A percentile compares a stretch with the other conserved stretches of the same genome.
Conservation (phyloP, 2,329 filamentous ascomycete genomes). For the Diaporthe eres region DNA sequence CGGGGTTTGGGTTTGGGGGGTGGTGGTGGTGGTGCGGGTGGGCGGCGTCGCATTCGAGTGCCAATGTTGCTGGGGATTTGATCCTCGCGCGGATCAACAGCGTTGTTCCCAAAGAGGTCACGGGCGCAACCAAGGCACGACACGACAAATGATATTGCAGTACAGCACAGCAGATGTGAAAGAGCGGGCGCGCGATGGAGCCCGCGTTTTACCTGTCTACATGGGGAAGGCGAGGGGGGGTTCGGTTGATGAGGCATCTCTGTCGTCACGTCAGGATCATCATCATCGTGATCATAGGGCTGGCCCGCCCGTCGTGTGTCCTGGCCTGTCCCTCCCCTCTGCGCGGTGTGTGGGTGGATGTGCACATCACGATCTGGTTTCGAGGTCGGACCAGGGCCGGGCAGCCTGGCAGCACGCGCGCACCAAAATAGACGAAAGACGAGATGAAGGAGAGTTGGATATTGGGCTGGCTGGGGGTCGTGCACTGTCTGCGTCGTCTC, state of each 20-base stretch:
- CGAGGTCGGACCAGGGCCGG: conserved; percentile 17
- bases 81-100: conserved; percentile 21
- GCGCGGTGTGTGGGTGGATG: background rate
- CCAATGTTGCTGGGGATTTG: conserved; percentile 10
- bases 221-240: background rate
- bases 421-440: conserved; percentile 23
- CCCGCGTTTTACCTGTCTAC: conserved; percentile 10
- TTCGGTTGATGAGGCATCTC: conserved; percentile 13
- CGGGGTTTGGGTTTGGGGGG: background rate
- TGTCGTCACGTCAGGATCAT: conserved; percentile 22
- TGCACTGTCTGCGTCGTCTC: conserved; percentile 14
- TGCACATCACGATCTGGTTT: background rate
- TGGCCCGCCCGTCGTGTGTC: conserved; percentile 6
- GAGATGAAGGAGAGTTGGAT: conserved; percentile 25
- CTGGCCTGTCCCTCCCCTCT: background rate
- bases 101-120: background rate
- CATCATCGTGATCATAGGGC: conserved; percentile 15
- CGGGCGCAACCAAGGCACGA: conserved; percentile 6
- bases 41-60: conserved; percentile 8
- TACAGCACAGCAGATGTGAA: background rate
- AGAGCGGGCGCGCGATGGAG: conserved; percentile 20
- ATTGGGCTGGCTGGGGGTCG: conserved; percentile 14
- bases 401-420: background rate
- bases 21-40: background rate
- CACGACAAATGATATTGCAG: conserved; percentile 22